Evolutionary conservation across 2,329 filamentous ascomycete species (phyloP), one percentile per base, ranked within the genome.

Genomic region (Xylariaceae sp.): DNA sequence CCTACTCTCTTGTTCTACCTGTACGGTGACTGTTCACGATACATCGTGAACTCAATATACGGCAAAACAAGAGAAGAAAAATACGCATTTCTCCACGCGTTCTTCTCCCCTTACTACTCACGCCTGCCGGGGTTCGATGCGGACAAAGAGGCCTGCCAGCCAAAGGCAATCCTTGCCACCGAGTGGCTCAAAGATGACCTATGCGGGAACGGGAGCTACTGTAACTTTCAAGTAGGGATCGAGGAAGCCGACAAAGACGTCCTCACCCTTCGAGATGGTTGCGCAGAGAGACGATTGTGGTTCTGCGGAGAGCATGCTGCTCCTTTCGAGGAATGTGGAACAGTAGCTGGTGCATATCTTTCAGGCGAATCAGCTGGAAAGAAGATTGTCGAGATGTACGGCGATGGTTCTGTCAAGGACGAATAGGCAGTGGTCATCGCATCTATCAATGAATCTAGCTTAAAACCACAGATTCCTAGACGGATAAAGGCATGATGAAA

Each of bases 271-370:
- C 81, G 83, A 60, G 56, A 75, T 78, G 71, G 72, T 76, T 40
- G 74, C 72, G 17, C 82, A 2, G 82, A 83, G 43, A 71, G 80
- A 19, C 79, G 83, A 0, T 62, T 90, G 2, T 91, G 88, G 88
- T 81, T 91, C 70, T 87, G 88, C 0, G 88, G 88, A 0, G 87
- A 91, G 71, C 87, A 84, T 70, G 70, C 71, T 11, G 82, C 85
- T 56, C 78, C 85, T 60, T 85, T 85, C 68, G 83, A 79, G 56
- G 80, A 91, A 45, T 58, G 58, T 17, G 53, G 58, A 31, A 67
- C 58, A 6, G 60, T 62, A 6, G 60, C 62, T 8, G 60, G 56
- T 26, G 61, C 61, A 29, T 65, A 62, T 41, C 43, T 65, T 11
- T 59, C 57, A 1, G 54, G 62, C 36, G 36, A 65, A 43, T 55